These are phyloP conservation scores for Bipolaris zeicola DNA, from an alignment of 2,329 filamentous ascomycete species.

Conservation along the genomic window DNA sequence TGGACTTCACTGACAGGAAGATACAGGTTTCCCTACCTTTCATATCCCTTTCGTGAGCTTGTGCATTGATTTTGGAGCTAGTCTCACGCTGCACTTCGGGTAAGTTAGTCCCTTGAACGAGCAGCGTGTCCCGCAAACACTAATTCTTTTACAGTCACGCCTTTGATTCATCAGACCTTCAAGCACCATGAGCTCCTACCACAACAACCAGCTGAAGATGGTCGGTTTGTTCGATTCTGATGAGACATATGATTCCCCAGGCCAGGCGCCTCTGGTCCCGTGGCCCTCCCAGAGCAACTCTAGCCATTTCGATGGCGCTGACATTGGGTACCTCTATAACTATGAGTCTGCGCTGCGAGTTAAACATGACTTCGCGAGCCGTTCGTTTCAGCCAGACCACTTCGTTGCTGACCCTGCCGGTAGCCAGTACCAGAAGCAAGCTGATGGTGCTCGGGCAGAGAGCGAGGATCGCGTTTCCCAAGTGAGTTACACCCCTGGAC, in stretches of 20 bases:
- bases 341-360: not conserved
- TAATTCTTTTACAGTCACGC: not conserved
- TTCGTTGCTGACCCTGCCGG: not conserved
- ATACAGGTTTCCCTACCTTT: not conserved
- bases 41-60: not conserved
- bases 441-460: not conserved
- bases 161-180: not conserved
- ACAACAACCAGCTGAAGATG: constrained; percentile 22
- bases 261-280: not conserved
- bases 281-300: not conserved
- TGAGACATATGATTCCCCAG: not conserved
- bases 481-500: constrained; percentile 21
- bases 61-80: not conserved
- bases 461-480: not conserved
- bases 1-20: constrained; percentile 1
- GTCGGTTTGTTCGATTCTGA: constrained; percentile 13
- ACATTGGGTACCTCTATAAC: not conserved
- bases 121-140: not conserved
- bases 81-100: not conserved
- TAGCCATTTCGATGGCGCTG: not conserved
- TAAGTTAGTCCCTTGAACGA: not conserved
- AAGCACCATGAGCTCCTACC: constrained; percentile 14
- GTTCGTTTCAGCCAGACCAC: not conserved
- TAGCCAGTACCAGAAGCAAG: not conserved
- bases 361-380: not conserved